Base-by-base conservation (phyloP, 192 early-diverging fungal species). In the Linnemannia zychae region DNA sequence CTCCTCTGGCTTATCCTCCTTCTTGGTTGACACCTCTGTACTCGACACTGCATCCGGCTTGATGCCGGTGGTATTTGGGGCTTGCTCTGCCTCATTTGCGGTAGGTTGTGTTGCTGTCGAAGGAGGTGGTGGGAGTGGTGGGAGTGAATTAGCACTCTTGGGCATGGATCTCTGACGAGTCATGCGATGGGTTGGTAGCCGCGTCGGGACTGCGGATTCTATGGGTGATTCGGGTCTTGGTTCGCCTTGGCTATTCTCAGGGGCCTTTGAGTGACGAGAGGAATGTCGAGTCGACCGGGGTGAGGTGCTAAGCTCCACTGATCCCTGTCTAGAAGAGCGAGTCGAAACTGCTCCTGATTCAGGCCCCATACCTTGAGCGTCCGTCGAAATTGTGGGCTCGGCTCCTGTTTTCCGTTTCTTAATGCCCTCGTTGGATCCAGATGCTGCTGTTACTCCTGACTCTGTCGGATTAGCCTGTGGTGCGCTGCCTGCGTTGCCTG, bases 261-360 rank as follows among this genome's bases (percentile, higher is more conserved):
- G 33, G 16, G 60, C n/a, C 50, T 78, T 74, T 6, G 50, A 67
- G 48, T 74, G 70, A 5, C 83, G 83, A 38, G 44, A 76, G 2
- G 83, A 85, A 36, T 85, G 83, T 47, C 83, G 83, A 22, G 83
- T 85, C 36, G 83, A 85, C 15, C 83, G 77, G 2, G 83, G 83
- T 53, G 83, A 85, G 16, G 78, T 38, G 44, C 44, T 38, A 18
- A 70, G 78, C 31, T 85, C 83, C 6, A 34, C 77, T 1, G 83
- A 85, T 40, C 83, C 83, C 34, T 79, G 77, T 52, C 78, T 79
- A 4, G 83, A 85, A 7, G 83, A 68, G 7, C 57, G 71, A 71
- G 31, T 15, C 34, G 69, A 73, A 7, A 38, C 38, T 5, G 65
- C 15, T 11, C 46, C 46, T 38, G 38, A 16, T 4, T 78, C 76